Conservation (phyloP, 2,329 filamentous ascomycete species). For the Cordyceps farinosa region DNA sequence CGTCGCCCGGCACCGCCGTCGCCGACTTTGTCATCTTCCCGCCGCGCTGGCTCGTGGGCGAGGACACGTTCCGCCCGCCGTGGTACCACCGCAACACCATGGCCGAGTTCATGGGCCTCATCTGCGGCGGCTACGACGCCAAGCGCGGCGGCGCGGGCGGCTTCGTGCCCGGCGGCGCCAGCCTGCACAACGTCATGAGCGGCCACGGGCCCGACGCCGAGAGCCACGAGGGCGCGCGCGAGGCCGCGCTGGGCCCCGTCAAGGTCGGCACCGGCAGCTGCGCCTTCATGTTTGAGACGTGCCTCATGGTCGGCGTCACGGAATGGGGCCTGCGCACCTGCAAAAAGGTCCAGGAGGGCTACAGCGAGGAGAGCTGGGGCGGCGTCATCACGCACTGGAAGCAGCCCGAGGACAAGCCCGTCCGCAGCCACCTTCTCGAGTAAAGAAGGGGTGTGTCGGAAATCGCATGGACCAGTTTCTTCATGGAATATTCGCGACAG, state of each 20-base stretch:
- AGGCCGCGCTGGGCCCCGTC: slow-evolving; percentile 50
- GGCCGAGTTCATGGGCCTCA: slow-evolving; percentile 62
- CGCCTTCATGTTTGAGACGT: slow-evolving; percentile 68
- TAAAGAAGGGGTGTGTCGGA: neutral
- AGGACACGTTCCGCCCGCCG: slow-evolving; percentile 67
- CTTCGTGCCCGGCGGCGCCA: slow-evolving; percentile 58
- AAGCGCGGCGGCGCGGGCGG: slow-evolving; percentile 51
- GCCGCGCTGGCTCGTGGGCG: slow-evolving; percentile 65
- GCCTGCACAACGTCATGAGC: slow-evolving; percentile 68
- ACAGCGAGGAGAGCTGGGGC: slow-evolving; percentile 80
- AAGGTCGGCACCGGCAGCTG: slow-evolving; percentile 60
- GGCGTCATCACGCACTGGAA: slow-evolving; percentile 62
- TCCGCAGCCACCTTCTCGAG: slow-evolving; percentile 26
- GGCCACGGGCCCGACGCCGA: slow-evolving; percentile 60
- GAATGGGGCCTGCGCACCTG: slow-evolving; percentile 64
- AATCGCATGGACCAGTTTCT: neutral
- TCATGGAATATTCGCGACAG: neutral
- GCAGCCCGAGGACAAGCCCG: slow-evolving; percentile 35
- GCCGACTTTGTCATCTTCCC: slow-evolving; percentile 73
- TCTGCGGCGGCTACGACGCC: slow-evolving; percentile 59
- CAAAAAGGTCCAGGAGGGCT: slow-evolving; percentile 59
- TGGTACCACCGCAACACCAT: slow-evolving; percentile 71
- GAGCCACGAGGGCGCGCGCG: slow-evolving; percentile 54
- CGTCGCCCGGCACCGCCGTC: slow-evolving; percentile 58
- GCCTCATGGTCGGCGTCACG: slow-evolving; percentile 67